Evolutionary conservation across 805 yeast genomes (phyloP), one percentile per base, ranked within the genome.

Genomic region (Kuraishia capsulata): DNA sequence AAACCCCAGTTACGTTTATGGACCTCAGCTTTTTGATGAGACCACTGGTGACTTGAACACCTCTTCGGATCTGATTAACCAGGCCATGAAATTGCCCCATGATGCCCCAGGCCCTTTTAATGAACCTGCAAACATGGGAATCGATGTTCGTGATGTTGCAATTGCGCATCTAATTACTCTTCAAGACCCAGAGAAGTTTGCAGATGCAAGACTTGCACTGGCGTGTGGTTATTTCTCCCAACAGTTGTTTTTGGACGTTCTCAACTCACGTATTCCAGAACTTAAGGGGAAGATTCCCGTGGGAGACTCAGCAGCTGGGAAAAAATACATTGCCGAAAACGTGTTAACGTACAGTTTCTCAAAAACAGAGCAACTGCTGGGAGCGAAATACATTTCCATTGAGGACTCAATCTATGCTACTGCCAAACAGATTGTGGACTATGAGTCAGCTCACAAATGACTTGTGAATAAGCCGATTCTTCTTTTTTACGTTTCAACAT

Each of bases 71-170:
- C 59, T 64, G 31, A 61, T 63, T 40, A 24, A 54, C 35, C 42
- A 62, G 38, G 56, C 48, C 40, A 32, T 39, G 50, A 9, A 53
- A 52, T 36, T 73, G 62, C 51, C 42, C 2, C 36, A 29, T 14
- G 46, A 39, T 21, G 44, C 40, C 26, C 31, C 33, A 54, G 4
- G 61, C 19, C 19, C 26, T 8, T 20, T 20, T 11, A 21, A 18
- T 8, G 28, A 39, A n/a, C 18, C 40, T 4, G 8, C 11, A 8
- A 8, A 8, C 11, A 5, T 29, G 16, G 42, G 50, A 34, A 61
- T 71, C 28, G 75, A 64, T 51, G 74, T 69, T 8, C 60, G 74
- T 52, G 74, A 69, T 40, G 73, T 69, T 19, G 73, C 73, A 8
- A 44, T 44, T 33, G 64, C 70, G 14, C 76, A 69, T 48, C 39